phyloP scores from a whole-genome alignment of 352 stramenopile species.

The Globisporangium uncinulatum region DNA sequence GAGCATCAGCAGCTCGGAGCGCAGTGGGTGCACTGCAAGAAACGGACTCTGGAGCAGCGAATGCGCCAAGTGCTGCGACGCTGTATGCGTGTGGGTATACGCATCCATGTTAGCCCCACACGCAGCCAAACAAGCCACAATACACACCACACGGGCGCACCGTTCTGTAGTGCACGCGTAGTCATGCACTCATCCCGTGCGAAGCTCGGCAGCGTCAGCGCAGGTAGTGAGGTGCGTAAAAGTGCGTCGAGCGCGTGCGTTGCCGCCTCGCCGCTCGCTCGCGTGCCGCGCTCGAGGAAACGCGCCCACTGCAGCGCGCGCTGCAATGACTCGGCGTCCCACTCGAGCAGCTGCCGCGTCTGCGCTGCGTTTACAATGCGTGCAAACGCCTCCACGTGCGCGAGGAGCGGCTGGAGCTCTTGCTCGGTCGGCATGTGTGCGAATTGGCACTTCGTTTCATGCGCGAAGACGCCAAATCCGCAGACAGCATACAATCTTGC shows the following conservation, averaged over 20 bases:
- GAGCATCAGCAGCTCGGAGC: constrained; percentile 28
- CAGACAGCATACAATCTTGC: not conserved
- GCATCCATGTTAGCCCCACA: too few species aligned
- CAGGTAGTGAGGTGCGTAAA: constrained; percentile 26
- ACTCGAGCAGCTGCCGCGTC: constrained; percentile 41
- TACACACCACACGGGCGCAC: not conserved
- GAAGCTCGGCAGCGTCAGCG: constrained; percentile 33
- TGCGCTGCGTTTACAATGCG: constrained; percentile 44
- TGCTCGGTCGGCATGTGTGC: not conserved
- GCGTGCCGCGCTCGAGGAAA: constrained; percentile 26
- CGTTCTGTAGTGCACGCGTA: constrained; percentile 8
- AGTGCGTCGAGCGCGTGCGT: constrained; percentile 15
- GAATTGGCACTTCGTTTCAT: too few species aligned
- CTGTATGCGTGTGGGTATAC: too few species aligned
- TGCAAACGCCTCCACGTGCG: constrained; percentile 31
- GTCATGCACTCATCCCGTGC: constrained; percentile 8
- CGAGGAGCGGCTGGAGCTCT: constrained; percentile 4
- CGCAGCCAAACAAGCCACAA: too few species aligned
- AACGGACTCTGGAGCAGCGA: constrained; percentile 55
- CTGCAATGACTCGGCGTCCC: constrained; percentile 42
- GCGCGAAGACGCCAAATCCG: not conserved
- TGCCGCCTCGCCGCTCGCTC: constrained; percentile 3
- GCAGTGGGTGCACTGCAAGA: constrained; percentile 33
- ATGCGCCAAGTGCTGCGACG: constrained; percentile 28
- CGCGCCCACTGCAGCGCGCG: constrained; percentile 34